Conservation (phyloP, 768 basidiomycete species). For the Tricholoma furcatifolium region DNA sequence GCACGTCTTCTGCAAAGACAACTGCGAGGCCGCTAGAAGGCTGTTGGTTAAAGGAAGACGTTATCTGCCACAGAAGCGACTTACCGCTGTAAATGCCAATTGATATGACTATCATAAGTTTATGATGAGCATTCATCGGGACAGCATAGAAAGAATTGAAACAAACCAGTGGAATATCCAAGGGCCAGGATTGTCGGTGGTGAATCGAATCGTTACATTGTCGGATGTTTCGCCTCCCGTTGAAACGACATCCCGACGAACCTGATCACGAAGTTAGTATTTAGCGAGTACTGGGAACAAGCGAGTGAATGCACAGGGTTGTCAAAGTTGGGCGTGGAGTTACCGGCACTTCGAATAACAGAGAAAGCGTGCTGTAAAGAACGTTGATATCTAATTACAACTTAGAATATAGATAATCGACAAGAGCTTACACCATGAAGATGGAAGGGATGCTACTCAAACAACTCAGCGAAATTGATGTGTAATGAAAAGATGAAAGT, state of each 20-base stretch:
- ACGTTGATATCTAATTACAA: neutral
- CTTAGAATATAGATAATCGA: neutral
- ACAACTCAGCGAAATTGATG: constrained; percentile 10
- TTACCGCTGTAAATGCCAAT: constrained; percentile 12
- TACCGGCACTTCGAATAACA: constrained; percentile 37
- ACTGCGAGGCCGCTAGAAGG: no score
- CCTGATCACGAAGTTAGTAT: constrained; percentile 2
- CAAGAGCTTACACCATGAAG: constrained; percentile 25
- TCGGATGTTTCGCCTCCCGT: neutral
- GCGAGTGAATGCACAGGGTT: constrained; percentile 36
- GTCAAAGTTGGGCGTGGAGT: constrained; percentile 31
- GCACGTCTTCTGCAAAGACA: no score
- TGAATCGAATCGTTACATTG: constrained; percentile 12
- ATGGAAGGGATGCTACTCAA: constrained; percentile 27
- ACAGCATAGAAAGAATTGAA: neutral
- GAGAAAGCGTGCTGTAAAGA: constrained; percentile 32
- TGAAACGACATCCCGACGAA: constrained; percentile 25
- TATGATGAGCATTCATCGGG: neutral
- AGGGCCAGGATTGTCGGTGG: constrained; percentile 10
- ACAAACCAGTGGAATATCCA: constrained; percentile 14
- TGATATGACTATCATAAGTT: constrained; percentile 6
- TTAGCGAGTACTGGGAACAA: neutral
- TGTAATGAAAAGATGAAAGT: neutral
- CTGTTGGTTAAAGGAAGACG: no score
- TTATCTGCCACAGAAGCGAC: neutral